Conservation (phyloP, 2,329 filamentous ascomycete genomes). For the Ascochyta fabae region DNA sequence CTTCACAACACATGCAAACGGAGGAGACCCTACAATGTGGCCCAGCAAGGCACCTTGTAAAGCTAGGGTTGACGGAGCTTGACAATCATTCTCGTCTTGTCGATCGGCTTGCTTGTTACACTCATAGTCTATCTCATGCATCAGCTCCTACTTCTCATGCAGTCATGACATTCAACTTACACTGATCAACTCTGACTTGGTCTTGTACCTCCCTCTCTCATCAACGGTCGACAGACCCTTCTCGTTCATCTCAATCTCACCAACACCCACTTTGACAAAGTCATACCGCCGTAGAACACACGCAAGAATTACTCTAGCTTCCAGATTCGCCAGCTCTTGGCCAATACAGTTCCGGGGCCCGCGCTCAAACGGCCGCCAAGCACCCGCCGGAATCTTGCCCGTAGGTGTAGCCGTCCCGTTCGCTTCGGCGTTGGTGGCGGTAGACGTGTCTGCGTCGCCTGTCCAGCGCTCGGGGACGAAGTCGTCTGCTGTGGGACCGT, state of each 20-base stretch:
- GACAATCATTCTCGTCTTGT: constrained; percentile 41
- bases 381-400: constrained; percentile 48
- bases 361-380: constrained; percentile 63
- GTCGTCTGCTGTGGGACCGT: constrained; percentile 40
- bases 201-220: constrained; percentile 37
- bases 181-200: constrained; percentile 41
- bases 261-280: constrained; percentile 45
- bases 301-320: constrained; percentile 60
- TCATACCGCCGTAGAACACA: constrained; percentile 42
- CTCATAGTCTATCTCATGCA: constrained; percentile 31
- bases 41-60: no score
- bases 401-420: constrained; percentile 1
- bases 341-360: constrained; percentile 65
- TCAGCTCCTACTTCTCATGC: constrained; percentile 8
- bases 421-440: constrained; percentile 22
- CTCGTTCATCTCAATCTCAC: constrained; percentile 35
- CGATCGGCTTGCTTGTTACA: constrained; percentile 42
- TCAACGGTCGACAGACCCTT: constrained; percentile 34
- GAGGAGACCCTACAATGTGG: no score
- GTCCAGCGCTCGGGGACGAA: constrained; percentile 49
- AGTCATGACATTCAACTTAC: constrained; percentile 29
- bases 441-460: constrained; percentile 41
- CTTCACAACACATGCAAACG: no score
- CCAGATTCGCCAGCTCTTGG: constrained; percentile 62
- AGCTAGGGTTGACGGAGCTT: constrained; percentile 4